Conservation (phyloP, 192 early-diverging fungal genomes). For the Entomortierella beljakovae region DNA sequence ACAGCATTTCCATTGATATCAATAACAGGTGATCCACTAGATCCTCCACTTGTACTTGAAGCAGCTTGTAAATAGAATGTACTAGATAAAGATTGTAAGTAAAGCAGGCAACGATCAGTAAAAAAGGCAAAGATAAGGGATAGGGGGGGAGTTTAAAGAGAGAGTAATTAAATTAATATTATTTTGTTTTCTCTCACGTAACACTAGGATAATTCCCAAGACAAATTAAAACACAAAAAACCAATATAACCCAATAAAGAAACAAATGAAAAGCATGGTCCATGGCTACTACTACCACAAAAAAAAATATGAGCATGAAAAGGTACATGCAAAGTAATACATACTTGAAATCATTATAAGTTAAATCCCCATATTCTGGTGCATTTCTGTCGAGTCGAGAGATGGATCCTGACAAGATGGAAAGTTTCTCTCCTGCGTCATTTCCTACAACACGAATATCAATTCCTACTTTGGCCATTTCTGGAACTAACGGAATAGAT, state of each 20-base stretch:
- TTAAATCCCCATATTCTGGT: slow-evolving; percentile 84
- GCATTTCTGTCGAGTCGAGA: slow-evolving; percentile 85
- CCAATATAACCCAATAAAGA: no score
- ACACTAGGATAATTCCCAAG: no score
- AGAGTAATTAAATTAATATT: no score
- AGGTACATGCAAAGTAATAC: slow-evolving; percentile 1
- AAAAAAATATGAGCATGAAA: no score
- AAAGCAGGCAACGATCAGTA: no score
- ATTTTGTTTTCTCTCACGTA: no score
- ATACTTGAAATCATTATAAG: slow-evolving; percentile 75
- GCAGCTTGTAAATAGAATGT: slow-evolving; percentile 84
- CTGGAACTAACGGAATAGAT: slow-evolving; percentile 74
- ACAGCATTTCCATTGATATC: slow-evolving; percentile 87
- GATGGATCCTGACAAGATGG: slow-evolving; percentile 84
- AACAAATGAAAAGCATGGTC: slow-evolving; percentile 48
- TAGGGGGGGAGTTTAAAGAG: no score
- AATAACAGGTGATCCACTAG: slow-evolving; percentile 82
- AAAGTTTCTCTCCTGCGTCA: slow-evolving; percentile 87
- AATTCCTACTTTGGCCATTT: slow-evolving; percentile 80
- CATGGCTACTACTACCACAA: not conserved
- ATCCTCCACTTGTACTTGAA: slow-evolving; percentile 80
- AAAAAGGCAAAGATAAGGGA: no score
- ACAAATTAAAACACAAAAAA: no score
- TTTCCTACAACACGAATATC: slow-evolving; percentile 86
- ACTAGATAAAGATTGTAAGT: slow-evolving; percentile 1